Percentiles rank a stretch among this genome's conserved stretches.
phyloP scores from a whole-genome alignment of 179 eudicot species.

The Silene noctiflora region DNA sequence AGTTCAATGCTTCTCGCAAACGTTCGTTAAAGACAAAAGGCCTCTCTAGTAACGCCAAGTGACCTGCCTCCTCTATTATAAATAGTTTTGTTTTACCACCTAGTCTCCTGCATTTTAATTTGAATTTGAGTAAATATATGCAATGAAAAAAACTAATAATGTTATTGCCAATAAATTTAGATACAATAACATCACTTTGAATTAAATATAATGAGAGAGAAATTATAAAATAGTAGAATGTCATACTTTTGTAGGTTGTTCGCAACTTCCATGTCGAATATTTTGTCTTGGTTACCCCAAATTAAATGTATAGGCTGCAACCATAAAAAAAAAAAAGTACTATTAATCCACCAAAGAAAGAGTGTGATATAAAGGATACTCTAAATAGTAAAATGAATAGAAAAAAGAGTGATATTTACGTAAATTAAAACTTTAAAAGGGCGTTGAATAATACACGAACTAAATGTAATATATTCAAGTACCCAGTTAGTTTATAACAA shows the following conservation, averaged over 20 bases:
- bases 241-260: conserved; percentile 31
- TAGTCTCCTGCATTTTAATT: conserved; percentile 28
- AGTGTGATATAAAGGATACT: too few species aligned
- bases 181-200: too few species aligned
- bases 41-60: conserved; percentile 34
- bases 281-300: conserved; percentile 36
- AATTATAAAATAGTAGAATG: not conserved
- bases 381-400: too few species aligned
- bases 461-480: too few species aligned
- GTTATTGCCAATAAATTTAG: not conserved
- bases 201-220: too few species aligned
- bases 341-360: not conserved
- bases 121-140: too few species aligned
- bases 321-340: not conserved
- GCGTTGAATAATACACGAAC: too few species aligned
- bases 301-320: conserved; percentile 34
- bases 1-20: conserved; percentile 30
- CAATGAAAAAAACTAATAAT: not conserved
- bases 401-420: too few species aligned
- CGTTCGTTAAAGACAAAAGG: conserved; percentile 36
- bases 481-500: too few species aligned
- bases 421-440: too few species aligned
- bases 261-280: conserved; percentile 32
- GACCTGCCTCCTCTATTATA: conserved; percentile 37
- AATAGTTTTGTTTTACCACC: conserved; percentile 28